phyloP scores from a whole-genome alignment of 2,329 filamentous ascomycete genomes.

The Aspergillus viridinutans region DNA sequence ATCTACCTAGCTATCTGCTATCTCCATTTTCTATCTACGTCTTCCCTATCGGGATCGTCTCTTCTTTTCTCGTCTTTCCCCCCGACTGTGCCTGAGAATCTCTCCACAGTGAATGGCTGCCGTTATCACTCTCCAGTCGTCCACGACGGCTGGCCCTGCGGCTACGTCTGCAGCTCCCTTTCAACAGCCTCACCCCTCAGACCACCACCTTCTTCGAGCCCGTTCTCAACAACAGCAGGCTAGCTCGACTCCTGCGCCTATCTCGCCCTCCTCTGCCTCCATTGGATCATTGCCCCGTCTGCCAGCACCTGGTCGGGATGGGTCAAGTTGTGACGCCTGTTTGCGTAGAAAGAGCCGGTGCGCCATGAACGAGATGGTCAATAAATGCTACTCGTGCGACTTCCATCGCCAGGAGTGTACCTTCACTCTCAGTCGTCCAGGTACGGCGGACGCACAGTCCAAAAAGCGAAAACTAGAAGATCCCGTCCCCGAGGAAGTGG shows the following conservation, averaged over 20 bases:
- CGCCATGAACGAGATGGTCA: slow-evolving; percentile 42
- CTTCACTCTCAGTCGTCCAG: slow-evolving; percentile 27
- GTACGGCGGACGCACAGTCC: slow-evolving; percentile 20
- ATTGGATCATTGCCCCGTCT: slow-evolving; percentile 24
- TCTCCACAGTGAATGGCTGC: slow-evolving; percentile 29
- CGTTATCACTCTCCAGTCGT: slow-evolving; percentile 40
- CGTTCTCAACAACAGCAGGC: slow-evolving; percentile 20
- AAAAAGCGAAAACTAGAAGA: slow-evolving; percentile 42
- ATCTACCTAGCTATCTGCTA: slow-evolving; percentile 4
- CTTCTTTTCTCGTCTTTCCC: background rate
- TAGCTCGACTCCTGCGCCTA: slow-evolving; percentile 17
- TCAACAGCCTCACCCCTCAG: slow-evolving; percentile 22
- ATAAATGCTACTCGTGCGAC: slow-evolving; percentile 43
- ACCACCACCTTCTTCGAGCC: slow-evolving; percentile 21
- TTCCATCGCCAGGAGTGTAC: slow-evolving; percentile 44
- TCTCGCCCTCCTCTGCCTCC: slow-evolving; percentile 11
- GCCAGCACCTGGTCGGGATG: slow-evolving; percentile 30
- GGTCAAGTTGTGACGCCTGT: slow-evolving; percentile 40
- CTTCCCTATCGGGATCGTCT: slow-evolving; percentile 5
- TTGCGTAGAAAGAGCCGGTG: slow-evolving; percentile 40
- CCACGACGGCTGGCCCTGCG: slow-evolving; percentile 26
- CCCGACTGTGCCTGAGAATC: background rate
- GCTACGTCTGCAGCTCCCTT: slow-evolving; percentile 18
- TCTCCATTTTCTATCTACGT: slow-evolving; percentile 4
- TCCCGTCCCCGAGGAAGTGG: slow-evolving; percentile 20